Evolutionary conservation across 208 protist species (phyloP).

Genomic region (Leishmania mexicana): DNA sequence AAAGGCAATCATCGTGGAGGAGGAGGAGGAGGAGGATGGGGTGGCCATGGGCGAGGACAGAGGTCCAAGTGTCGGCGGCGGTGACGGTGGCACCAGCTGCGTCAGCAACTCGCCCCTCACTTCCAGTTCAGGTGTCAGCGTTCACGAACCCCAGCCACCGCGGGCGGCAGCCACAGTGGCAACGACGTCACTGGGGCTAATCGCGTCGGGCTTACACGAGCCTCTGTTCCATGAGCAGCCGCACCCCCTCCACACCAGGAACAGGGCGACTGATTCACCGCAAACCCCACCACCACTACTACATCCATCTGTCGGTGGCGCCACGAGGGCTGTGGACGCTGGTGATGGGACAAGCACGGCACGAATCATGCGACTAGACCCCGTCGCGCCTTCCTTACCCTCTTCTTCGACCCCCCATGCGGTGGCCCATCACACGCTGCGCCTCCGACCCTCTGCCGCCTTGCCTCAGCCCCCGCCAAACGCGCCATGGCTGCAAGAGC

Average conservation of each 20-base stretch:
- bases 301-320: background rate
- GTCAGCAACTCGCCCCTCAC: slow-evolving; percentile 13
- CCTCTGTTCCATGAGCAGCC: background rate
- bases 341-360: background rate
- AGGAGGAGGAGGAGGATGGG: background rate
- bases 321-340: background rate
- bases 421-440: slow-evolving; percentile 16
- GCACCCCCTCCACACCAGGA: background rate
- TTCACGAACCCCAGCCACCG: slow-evolving; percentile 5
- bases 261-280: background rate
- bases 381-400: background rate
- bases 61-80: background rate
- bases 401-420: background rate
- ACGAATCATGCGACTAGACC: slow-evolving; percentile 5
- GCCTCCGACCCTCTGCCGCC: slow-evolving; percentile 5
- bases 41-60: background rate
- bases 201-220: background rate
- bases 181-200: too few species aligned
- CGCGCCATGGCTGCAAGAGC: background rate
- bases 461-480: background rate
- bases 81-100: background rate
- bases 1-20: slow-evolving; percentile 6
- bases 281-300: background rate
- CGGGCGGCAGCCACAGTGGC: background rate
- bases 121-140: slow-evolving; percentile 9